Evolutionary conservation across 2,329 filamentous ascomycete genomes (phyloP).

Genomic region (Aspergillus nomiae): DNA sequence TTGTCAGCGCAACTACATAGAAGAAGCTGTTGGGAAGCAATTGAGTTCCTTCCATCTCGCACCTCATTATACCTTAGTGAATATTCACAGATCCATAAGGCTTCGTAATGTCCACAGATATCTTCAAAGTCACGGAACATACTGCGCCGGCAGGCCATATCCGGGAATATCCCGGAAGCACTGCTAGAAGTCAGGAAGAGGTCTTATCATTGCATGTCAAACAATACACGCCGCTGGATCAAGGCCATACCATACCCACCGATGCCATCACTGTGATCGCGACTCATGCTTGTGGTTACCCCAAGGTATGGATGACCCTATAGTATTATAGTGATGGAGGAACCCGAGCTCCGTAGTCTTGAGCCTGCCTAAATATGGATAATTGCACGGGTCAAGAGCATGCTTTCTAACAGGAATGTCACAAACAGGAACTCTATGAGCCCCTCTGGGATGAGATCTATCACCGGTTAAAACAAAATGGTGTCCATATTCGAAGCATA

Average conservation of each 20-base stretch:
- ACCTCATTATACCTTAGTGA: background rate
- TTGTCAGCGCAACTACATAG: background rate
- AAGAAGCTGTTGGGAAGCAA: background rate
- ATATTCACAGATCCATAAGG: background rate
- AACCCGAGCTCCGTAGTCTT: background rate
- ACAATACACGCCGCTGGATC: background rate
- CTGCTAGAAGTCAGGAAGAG: background rate
- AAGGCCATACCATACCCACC: background rate
- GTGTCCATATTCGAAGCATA: slow-evolving; percentile 7
- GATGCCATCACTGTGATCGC: background rate
- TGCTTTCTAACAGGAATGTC: background rate
- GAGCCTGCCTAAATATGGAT: background rate
- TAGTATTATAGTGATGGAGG: background rate
- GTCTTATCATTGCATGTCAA: background rate
- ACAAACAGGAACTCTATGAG: slow-evolving; percentile 16
- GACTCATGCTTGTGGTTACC: background rate
- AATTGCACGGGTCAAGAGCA: background rate
- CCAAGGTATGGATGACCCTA: background rate
- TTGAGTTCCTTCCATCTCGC: no score
- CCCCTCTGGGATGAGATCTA: slow-evolving; percentile 13
- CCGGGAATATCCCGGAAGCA: background rate
- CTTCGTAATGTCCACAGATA: background rate
- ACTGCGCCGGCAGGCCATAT: background rate
- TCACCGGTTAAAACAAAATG: background rate
- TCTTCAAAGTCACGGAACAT: background rate